Evolutionary conservation across 2,329 filamentous ascomycete genomes (phyloP).

Genomic region (Byssothecium circinans): DNA sequence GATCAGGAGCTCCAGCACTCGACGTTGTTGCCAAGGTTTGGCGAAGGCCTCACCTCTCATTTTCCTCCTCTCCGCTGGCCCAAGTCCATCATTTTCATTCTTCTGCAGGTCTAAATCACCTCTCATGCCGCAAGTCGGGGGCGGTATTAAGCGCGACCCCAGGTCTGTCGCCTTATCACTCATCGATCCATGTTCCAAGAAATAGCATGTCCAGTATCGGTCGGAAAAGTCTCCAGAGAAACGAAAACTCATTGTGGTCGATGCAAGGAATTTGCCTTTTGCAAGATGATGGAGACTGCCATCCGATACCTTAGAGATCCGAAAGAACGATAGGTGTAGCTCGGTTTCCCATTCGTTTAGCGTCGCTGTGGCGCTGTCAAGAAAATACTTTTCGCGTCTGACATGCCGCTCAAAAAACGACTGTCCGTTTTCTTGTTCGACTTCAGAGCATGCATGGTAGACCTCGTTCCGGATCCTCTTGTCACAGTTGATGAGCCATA

Average conservation of each 20-base stretch:
- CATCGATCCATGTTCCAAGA: no score
- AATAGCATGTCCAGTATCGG: slow-evolving; percentile 37
- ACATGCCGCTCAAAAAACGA: slow-evolving; percentile 25
- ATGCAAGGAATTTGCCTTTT: no score
- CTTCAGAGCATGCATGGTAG: not conserved
- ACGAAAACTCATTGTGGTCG: slow-evolving; percentile 23
- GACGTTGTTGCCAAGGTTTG: slow-evolving; percentile 29
- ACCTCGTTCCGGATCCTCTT: not conserved
- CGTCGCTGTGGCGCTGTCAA: slow-evolving; percentile 24
- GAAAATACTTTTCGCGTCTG: slow-evolving; percentile 17
- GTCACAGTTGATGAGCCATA: not conserved
- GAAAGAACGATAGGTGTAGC: slow-evolving; percentile 30
- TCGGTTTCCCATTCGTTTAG: slow-evolving; percentile 36
- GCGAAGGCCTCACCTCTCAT: no score
- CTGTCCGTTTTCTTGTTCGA: slow-evolving; percentile 10
- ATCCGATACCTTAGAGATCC: no score
- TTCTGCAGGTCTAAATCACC: no score
- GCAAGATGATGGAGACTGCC: no score
- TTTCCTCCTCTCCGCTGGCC: no score
- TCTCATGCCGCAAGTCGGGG: no score
- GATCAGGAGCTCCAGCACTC: slow-evolving; percentile 32
- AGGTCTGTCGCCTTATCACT: no score
- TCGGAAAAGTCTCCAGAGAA: slow-evolving; percentile 39
- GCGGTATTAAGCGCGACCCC: no score
- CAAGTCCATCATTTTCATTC: no score